Base-by-base conservation (phyloP, 768 basidiomycete species). In the Hygrophoropsis aurantiaca region DNA sequence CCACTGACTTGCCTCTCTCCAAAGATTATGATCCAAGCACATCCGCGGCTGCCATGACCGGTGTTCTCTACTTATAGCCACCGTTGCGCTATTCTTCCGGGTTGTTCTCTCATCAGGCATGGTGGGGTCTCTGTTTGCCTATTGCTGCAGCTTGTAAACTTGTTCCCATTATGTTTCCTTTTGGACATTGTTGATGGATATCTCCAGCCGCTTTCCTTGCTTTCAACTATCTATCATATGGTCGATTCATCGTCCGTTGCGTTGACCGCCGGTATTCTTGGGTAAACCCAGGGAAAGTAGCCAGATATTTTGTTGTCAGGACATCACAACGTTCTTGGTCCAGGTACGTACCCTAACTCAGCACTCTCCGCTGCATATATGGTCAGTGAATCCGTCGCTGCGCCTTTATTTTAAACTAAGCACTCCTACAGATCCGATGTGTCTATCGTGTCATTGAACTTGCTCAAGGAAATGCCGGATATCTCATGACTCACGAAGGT, bases 161-260 rank as follows among this genome's bases (percentile, higher is more conserved):
- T 30, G 19, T 32, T 10, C 3, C 44, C 33, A 23, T 20, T 36
- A 34, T 16, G 16, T 19, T n/a, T n/a, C n/a, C n/a, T n/a, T n/a
- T n/a, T n/a, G n/a, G n/a, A n/a, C n/a, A n/a, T n/a, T n/a, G n/a
- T 2, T 11, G 8, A n/a, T 24, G 5, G 8, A 6, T 42, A 26
- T 42, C 54, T 11, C 58, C 58, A 8, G 54, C 58, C 18, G 35
- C 51, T 3, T 59, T 59, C 39, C 45, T 59, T 20, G 58, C 58
- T 23, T 58, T 56, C 46, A 56, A 59, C 40, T 59, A 59, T 34
- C 52, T 59, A 4, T 4, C 50, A 13, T 58, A 55, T 39, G 58
- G 58, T 10, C 41, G 54, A 9, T 43, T 59, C 10, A 26, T 56
- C n/a, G 36, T 23, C 7, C 8, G 38, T 15, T 47, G 47, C 25